Evolutionary conservation across 1,284 basidiomycete species (phyloP).

Genomic region (Fistulinella cinereoalba): DNA sequence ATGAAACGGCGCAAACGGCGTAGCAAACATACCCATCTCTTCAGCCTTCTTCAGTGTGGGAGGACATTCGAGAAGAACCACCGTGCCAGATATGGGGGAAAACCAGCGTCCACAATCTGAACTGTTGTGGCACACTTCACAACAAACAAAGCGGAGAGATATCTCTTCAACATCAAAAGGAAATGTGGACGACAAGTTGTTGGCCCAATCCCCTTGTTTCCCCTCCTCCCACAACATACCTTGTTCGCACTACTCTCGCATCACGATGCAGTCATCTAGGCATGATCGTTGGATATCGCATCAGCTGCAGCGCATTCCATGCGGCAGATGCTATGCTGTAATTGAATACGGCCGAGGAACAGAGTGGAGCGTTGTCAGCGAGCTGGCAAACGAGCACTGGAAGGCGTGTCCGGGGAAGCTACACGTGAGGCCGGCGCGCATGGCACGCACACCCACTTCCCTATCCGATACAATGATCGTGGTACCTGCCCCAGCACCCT

Average conservation of each 20-base stretch:
- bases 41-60: constrained; percentile 19
- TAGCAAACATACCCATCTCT: constrained; percentile 23
- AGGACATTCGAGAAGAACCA: constrained; percentile 19
- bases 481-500: constrained; percentile 7
- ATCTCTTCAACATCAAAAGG: constrained; percentile 26
- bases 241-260: constrained; percentile 7
- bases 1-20: constrained; percentile 26
- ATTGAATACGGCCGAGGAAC: constrained; percentile 29
- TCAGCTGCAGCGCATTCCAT: constrained; percentile 18
- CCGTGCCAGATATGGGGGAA: constrained; percentile 20
- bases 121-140: constrained; percentile 28
- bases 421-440: constrained; percentile 11
- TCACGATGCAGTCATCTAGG: constrained; percentile 11
- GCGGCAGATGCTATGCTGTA: constrained; percentile 23
- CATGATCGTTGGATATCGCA: constrained; percentile 13
- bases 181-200: constrained; percentile 6
- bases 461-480: constrained; percentile 9
- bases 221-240: constrained; percentile 9
- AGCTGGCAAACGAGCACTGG: constrained; percentile 31
- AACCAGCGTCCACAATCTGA: constrained; percentile 20
- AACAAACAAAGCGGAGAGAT: constrained; percentile 32
- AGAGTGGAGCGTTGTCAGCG: constrained; percentile 26
- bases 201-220: constrained; percentile 3
- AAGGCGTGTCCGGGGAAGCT: constrained; percentile 25
- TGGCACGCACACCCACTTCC: constrained; percentile 11